These are phyloP conservation scores for Suillus weaverae DNA, from an alignment of 768 basidiomycete genomes.

Conservation along the genomic window DNA sequence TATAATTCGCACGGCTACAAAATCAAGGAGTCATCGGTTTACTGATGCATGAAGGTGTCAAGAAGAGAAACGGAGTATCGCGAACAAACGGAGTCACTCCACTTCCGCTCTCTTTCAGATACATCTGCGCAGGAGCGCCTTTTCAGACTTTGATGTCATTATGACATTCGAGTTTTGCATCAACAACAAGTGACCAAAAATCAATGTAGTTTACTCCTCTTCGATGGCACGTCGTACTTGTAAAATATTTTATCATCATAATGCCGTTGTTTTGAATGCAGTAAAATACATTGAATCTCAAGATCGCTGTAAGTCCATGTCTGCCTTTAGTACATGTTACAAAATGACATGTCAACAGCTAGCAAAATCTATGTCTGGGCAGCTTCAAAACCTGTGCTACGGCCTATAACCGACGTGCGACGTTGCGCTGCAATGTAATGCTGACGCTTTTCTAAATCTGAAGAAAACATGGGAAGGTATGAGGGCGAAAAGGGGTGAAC, in stretches of 20 bases:
- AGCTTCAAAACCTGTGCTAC: not conserved
- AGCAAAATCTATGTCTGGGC: not conserved
- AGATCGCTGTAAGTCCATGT: not conserved
- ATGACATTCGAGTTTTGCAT: not conserved
- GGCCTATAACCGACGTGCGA: not conserved
- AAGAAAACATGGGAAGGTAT: not conserved
- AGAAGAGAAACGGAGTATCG: no score
- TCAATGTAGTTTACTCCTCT: not conserved
- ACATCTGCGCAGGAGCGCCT: not conserved
- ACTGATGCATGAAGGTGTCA: no score
- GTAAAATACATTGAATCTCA: not conserved
- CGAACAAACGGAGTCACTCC: not conserved
- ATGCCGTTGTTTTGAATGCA: not conserved
- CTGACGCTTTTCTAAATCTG: constrained; percentile 65
- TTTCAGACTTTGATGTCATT: not conserved
- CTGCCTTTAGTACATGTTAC: not conserved
- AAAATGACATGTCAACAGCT: not conserved
- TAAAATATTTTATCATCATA: not conserved
- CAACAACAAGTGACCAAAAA: not conserved
- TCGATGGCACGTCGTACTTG: not conserved
- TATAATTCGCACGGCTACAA: no score
- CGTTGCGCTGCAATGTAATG: constrained; percentile 41
- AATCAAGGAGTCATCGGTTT: no score
- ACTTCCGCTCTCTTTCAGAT: not conserved
- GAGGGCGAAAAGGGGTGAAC: not conserved